A percentile compares a stretch with the other conserved stretches of the same genome.
phyloP scores from a whole-genome alignment of 2,329 filamentous ascomycete genomes.

The Leptographium flavum region DNA sequence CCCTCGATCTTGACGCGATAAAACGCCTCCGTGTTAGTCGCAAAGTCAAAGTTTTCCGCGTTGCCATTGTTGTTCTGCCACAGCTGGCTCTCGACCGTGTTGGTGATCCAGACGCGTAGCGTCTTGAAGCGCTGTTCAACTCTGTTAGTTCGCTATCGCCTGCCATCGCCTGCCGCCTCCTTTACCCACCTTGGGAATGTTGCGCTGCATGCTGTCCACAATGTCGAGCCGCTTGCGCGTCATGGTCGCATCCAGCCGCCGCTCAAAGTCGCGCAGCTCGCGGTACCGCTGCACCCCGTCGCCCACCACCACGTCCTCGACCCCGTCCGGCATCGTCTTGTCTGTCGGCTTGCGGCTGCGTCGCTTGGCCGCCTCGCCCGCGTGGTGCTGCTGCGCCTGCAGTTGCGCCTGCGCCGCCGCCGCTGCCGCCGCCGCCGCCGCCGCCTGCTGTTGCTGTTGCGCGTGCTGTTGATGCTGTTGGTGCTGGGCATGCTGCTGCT shows the following conservation, averaged over 20 bases:
- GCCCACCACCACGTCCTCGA: slow-evolving; percentile 70
- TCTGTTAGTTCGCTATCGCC: not conserved
- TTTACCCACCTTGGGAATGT: slow-evolving; percentile 18
- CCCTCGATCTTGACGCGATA: slow-evolving; percentile 91
- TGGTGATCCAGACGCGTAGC: slow-evolving; percentile 85
- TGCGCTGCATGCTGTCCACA: slow-evolving; percentile 63
- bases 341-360: slow-evolving; percentile 85
- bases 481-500: slow-evolving; percentile 3
- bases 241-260: slow-evolving; percentile 79
- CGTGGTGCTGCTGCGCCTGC: slow-evolving; percentile 35
- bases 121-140: slow-evolving; percentile 55
- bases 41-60: slow-evolving; percentile 69
- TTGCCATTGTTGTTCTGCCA: slow-evolving; percentile 66
- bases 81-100: slow-evolving; percentile 84
- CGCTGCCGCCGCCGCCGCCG: slow-evolving; percentile 33
- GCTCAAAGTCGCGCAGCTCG: slow-evolving; percentile 73
- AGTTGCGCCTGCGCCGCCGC: slow-evolving; percentile 36
- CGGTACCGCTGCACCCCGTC: slow-evolving; percentile 74
- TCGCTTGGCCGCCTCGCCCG: slow-evolving; percentile 58
- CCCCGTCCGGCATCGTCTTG: slow-evolving; percentile 81
- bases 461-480: too few relatives aligned
- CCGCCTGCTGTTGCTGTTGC: slow-evolving; percentile 15
- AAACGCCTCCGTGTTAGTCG: slow-evolving; percentile 58
- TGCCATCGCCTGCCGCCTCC: slow-evolving; percentile 26
- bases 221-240: slow-evolving; percentile 89